Conservation (phyloP, 345 rosid species). For the Hypericum androsaemum region DNA sequence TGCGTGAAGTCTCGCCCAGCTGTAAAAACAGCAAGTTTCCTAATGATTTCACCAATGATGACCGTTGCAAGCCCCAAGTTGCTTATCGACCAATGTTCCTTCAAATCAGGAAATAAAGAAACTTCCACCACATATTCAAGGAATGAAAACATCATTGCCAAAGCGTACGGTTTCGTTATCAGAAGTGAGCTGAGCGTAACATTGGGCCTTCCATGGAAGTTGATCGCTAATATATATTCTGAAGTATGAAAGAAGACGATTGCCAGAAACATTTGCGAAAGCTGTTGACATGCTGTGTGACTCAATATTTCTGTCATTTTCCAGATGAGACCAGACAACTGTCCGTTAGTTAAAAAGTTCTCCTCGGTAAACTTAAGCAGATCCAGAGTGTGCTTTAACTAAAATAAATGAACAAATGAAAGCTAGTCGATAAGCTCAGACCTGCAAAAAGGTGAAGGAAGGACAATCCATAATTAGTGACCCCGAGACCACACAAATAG, state of each 20-base stretch:
- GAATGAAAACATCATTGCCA: slow-evolving; percentile 46
- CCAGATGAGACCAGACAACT: too few species aligned
- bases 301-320: slow-evolving; percentile 45
- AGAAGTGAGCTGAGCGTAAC: slow-evolving; percentile 51
- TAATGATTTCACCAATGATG: slow-evolving; percentile 41
- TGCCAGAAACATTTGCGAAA: slow-evolving; percentile 41
- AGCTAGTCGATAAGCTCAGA: too few species aligned
- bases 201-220: slow-evolving; percentile 40
- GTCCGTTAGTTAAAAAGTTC: too few species aligned
- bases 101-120: slow-evolving; percentile 38
- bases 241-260: slow-evolving; percentile 52
- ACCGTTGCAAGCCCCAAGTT: slow-evolving; percentile 43
- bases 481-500: too few species aligned
- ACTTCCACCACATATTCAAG: slow-evolving; percentile 44
- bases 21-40: slow-evolving; percentile 53
- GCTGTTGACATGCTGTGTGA: slow-evolving; percentile 40
- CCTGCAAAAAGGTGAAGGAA: too few species aligned
- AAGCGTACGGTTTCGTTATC: slow-evolving; percentile 42
- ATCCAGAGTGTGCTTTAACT: too few species aligned
- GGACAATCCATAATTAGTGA: too few species aligned
- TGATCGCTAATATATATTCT: slow-evolving; percentile 42
- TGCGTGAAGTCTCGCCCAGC: slow-evolving; percentile 70
- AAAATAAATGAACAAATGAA: too few species aligned
- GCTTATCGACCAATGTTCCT: slow-evolving; percentile 56
- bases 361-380: too few species aligned